Evolutionary conservation across 129 eudicot species (phyloP), one percentile per base, ranked within the genome.

Genomic region (Cynara cardunculus): DNA sequence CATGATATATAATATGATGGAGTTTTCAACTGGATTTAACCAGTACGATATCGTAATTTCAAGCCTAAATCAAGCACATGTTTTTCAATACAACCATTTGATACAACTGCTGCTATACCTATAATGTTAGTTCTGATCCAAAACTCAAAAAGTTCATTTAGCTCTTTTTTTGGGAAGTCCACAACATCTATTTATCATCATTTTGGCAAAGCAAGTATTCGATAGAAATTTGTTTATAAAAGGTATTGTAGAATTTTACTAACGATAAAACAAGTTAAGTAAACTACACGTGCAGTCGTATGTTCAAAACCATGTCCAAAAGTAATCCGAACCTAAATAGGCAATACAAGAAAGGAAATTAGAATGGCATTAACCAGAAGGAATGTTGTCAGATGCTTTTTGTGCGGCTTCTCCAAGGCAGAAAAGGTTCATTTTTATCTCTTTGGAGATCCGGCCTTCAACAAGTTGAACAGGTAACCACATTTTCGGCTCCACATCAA

Each of bases 401-500:
- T 79, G 81, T 46, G 92, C 97, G 76, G 72, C 94, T 64, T 84
- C 80, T 68, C 89, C 79, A n/a, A 92, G 88, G 82, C 84, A 88
- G 19, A 86, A 90, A 79, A 92, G 95, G 82, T 92, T 92, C 82
- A 75, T 77, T 72, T 80, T 83, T 76, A 90, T 92, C 84, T 92
- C 97, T 77, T 70, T 84, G 76, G 90, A 88, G 44, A 92, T 85
- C 85, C 90, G 88, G 64, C 95, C 93, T 88, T 92, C 93, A 44
- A 92, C 85, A 71, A 92, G 97, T 61, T 85, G 91, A 82, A 92
- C 96, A n/a, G 95, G 97, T 72, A 92, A 82, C 97, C 97, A 92
- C 81, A 88, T 44, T 83, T 92, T 92, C 71, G 97, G 97, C 87
- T 80, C 87, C 82, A 92, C 93, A 46, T 90, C 89, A 75, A 92